A percentile compares a stretch with the other conserved stretches of the same genome.
These are phyloP conservation scores for Panicum hallii DNA, from an alignment of 202 grass and related monocot genomes.

Conservation along the genomic window DNA sequence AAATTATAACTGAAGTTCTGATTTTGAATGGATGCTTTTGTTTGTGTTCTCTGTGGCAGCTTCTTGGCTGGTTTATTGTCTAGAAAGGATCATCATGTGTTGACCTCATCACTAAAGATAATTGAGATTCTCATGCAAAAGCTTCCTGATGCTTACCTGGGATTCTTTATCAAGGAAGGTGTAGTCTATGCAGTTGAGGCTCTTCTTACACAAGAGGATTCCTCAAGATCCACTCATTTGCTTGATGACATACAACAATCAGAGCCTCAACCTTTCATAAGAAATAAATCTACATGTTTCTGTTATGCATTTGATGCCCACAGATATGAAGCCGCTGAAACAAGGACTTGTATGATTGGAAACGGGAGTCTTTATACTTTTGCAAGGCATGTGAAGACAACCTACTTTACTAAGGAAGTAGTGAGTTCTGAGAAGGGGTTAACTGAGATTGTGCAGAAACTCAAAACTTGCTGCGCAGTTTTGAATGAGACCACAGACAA, in stretches of 20 bases:
- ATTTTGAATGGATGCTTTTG: constrained; percentile 33
- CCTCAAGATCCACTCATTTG: constrained; percentile 52
- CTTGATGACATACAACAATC: constrained; percentile 50
- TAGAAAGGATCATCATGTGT: constrained; percentile 89
- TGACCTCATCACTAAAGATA: constrained; percentile 77
- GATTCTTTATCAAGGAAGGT: constrained; percentile 98
- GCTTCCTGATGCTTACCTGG: constrained; percentile 86
- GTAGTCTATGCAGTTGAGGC: constrained; percentile 78
- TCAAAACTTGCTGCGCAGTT: constrained; percentile 83
- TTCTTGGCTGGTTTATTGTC: constrained; percentile 94
- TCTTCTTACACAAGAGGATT: constrained; percentile 77
- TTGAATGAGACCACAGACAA: constrained; percentile 76
- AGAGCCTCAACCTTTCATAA: constrained; percentile 52
- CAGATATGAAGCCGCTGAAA: constrained; percentile 49
- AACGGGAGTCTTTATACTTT: constrained; percentile 65
- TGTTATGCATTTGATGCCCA: constrained; percentile 83
- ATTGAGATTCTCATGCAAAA: constrained; percentile 99
- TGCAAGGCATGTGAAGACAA: constrained; percentile 73
- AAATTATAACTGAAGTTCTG: constrained; percentile 1
- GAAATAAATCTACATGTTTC: constrained; percentile 78
- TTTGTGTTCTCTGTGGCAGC: constrained; percentile 62
- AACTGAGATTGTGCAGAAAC: constrained; percentile 82
- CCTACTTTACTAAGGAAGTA: constrained; percentile 77
- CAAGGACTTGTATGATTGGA: constrained; percentile 71
- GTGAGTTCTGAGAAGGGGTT: constrained; percentile 71